Evolutionary conservation across 495 filamentous ascomycete genomes (phyloP).

Genomic region (Hyaloscypha hepaticicola): DNA sequence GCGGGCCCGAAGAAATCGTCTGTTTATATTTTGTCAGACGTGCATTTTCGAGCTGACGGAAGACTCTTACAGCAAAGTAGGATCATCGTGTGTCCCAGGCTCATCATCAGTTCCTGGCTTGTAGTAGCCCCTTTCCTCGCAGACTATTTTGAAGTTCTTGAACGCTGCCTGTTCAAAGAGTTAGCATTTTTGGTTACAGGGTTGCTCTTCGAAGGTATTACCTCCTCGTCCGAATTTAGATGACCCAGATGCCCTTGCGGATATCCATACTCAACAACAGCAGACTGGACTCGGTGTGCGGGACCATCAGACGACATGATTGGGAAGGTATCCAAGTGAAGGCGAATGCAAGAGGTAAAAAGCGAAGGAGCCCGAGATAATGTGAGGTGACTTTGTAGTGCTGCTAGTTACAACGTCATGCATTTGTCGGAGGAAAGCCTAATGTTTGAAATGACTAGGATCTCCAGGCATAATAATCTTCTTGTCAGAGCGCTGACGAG

Average conservation of each 20-base stretch:
- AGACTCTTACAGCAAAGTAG: conserved; percentile 69
- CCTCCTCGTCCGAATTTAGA: conserved; percentile 66
- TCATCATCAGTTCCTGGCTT: conserved; percentile 44
- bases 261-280: conserved; percentile 49
- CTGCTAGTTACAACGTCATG: conserved; percentile 9
- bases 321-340: conserved; percentile 10
- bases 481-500: background rate
- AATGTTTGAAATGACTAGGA: background rate
- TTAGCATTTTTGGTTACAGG: no score
- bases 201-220: no score
- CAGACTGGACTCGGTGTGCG: conserved; percentile 32
- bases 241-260: conserved; percentile 71
- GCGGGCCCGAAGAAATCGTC: conserved; percentile 78
- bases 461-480: background rate
- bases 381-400: background rate
- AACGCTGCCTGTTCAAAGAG: no score
- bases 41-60: background rate
- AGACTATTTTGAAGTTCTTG: conserved; percentile 63
- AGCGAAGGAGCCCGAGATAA: background rate
- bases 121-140: conserved; percentile 65
- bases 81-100: conserved; percentile 70
- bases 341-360: background rate
- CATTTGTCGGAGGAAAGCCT: background rate
- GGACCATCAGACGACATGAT: conserved; percentile 30
- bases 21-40: conserved; percentile 36